Conservation (phyloP, 2,329 filamentous ascomycete species). For the Fusarium mexicanum region DNA sequence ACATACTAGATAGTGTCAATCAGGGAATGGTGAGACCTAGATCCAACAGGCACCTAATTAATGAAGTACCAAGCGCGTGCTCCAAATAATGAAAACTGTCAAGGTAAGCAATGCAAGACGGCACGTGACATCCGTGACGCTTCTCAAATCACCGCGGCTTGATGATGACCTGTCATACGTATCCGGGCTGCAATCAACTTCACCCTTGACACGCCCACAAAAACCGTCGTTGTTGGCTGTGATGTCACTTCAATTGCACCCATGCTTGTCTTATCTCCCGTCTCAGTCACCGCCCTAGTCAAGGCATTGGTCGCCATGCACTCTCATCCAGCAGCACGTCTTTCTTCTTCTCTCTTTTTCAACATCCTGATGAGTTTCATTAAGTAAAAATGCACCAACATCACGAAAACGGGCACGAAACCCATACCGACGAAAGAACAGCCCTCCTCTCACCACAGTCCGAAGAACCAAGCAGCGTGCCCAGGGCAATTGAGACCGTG, state of each 20-base stretch:
- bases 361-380: background rate
- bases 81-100: too few species aligned
- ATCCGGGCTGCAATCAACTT: background rate
- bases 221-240: background rate
- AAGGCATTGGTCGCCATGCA: background rate
- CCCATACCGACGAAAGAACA: background rate
- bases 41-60: background rate
- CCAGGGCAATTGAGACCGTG: background rate
- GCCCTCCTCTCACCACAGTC: background rate
- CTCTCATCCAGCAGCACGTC: background rate
- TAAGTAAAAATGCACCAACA: background rate
- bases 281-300: background rate
- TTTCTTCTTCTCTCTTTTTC: background rate
- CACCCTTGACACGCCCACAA: constrained; percentile 1
- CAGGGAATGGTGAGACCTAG: background rate
- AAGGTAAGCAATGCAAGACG: background rate
- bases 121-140: background rate
- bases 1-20: background rate
- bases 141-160: background rate
- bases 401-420: background rate
- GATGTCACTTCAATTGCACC: background rate
- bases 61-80: background rate
- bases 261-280: background rate
- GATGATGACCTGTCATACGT: background rate
- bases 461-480: background rate